phyloP scores from a whole-genome alignment of 2,329 filamentous ascomycete species.

The Penicillium polonicum region DNA sequence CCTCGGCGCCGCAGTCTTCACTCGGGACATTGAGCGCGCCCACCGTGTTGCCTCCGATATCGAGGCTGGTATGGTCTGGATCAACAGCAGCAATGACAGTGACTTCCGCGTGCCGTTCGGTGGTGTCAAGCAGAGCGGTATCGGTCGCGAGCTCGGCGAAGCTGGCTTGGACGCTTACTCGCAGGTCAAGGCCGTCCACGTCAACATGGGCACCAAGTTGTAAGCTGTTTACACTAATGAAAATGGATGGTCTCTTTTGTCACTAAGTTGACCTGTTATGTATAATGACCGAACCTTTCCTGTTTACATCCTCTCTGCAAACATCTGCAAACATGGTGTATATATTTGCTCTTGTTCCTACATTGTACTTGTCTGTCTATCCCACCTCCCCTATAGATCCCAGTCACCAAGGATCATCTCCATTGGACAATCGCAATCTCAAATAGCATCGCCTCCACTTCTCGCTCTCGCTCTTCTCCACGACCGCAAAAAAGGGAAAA shows the following conservation, averaged over 20 bases:
- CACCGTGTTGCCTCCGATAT: slow-evolving; percentile 55
- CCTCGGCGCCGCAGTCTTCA: slow-evolving; percentile 38
- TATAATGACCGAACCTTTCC: slow-evolving; percentile 14
- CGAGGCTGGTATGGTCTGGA: slow-evolving; percentile 69
- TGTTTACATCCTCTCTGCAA: neutral
- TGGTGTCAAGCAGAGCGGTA: slow-evolving; percentile 63
- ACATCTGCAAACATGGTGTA: neutral
- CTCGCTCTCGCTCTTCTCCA: neutral
- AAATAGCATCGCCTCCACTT: neutral
- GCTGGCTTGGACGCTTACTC: slow-evolving; percentile 62
- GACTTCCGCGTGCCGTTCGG: slow-evolving; percentile 57
- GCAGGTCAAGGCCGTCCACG: slow-evolving; percentile 55
- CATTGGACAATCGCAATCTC: neutral
- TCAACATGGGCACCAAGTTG: slow-evolving; percentile 46
- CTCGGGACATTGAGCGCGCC: slow-evolving; percentile 61
- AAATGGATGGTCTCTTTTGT: slow-evolving; percentile 7
- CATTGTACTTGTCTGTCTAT: neutral
- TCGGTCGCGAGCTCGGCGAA: slow-evolving; percentile 61
- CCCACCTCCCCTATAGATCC: neutral
- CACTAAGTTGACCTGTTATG: slow-evolving; percentile 16
- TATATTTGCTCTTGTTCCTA: neutral
- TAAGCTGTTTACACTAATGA: slow-evolving; percentile 19
- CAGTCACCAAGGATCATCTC: neutral
- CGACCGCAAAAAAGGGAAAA: slow-evolving; percentile 2
- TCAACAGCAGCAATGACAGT: slow-evolving; percentile 59